Conservation (phyloP, 1,284 basidiomycete genomes). For the Butyriboletus appendiculatus region DNA sequence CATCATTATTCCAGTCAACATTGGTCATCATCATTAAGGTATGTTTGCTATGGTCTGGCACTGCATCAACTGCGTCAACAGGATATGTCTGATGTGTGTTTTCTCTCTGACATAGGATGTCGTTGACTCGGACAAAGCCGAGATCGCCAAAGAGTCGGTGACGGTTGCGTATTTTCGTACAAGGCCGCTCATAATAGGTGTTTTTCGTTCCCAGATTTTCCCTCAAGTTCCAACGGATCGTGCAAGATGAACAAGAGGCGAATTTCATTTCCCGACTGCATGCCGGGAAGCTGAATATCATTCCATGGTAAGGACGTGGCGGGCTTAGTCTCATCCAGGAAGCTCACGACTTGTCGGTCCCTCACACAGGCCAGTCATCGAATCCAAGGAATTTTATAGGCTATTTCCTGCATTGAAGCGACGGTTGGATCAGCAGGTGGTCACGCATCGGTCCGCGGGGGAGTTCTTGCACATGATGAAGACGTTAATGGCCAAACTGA, state of each 20-base stretch:
- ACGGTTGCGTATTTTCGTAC: neutral
- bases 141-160: slow-evolving; percentile 57
- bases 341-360: no score
- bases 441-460: slow-evolving; percentile 52
- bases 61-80: neutral
- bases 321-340: neutral
- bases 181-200: neutral
- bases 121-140: slow-evolving; percentile 53
- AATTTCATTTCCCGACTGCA: slow-evolving; percentile 64
- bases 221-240: slow-evolving; percentile 56
- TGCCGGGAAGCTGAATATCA: slow-evolving; percentile 52
- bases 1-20: slow-evolving; percentile 57
- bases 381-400: slow-evolving; percentile 57
- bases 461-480: slow-evolving; percentile 60
- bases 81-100: neutral
- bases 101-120: slow-evolving; percentile 46
- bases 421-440: slow-evolving; percentile 45
- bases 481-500: slow-evolving; percentile 66
- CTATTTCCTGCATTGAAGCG: slow-evolving; percentile 49
- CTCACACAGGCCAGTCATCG: slow-evolving; percentile 56
- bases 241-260: slow-evolving; percentile 57
- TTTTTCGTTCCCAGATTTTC: slow-evolving; percentile 41
- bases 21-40: slow-evolving; percentile 67
- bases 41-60: neutral
- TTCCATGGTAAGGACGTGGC: slow-evolving; percentile 44